Base-by-base conservation (phyloP, 2,329 filamentous ascomycete species). In the Acarospora socialis region DNA sequence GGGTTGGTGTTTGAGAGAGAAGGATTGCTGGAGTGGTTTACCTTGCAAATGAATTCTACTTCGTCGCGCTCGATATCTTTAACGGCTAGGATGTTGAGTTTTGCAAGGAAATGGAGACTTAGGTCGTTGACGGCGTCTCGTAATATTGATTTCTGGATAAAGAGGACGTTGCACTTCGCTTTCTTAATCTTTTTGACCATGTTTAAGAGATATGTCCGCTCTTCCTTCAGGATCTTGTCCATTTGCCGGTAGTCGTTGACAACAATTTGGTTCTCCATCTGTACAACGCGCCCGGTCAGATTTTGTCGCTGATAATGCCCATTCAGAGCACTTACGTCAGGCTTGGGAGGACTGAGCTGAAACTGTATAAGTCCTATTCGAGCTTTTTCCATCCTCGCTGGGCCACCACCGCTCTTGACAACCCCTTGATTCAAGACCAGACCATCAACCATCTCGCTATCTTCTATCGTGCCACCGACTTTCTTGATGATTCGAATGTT, bases 161-260 rank as follows among this genome's bases (percentile, higher is more conserved):
- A 68, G 26, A 95, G 75, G 25, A 98, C 90, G 50, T 98, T 98
- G 65, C 90, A 98, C 68, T 95, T 98, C 46, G 90, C 86, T 70
- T 95, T 98, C 66, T 95, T 94, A 60, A 98, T 98, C 71, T 95
- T 98, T 73, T 98, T 95, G 54, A 92, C 86, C 74, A 98, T 81
- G 67, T 95, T 95, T 37, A 98, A 72, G 43, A 98, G 73, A 61
- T 98, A 98, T 46, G 90, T 81, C 46, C 90, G 82, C 66, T 98
- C 90, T 63, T 98, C 90, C 65, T 98, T 98, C 47, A 98, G 73
- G 45, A 98, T 98, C 71, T 95, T 98, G 68, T 98, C 90, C 90
- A 98, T 98, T 58, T 98, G 90, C 52, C 90, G 74, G 70, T 98
- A 98, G 65, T 98, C 90, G 60, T 98, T 98, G 51, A 98, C 90